Conservation (phyloP, 2,329 filamentous ascomycete species). For the Thielaviopsis ethacetica region DNA sequence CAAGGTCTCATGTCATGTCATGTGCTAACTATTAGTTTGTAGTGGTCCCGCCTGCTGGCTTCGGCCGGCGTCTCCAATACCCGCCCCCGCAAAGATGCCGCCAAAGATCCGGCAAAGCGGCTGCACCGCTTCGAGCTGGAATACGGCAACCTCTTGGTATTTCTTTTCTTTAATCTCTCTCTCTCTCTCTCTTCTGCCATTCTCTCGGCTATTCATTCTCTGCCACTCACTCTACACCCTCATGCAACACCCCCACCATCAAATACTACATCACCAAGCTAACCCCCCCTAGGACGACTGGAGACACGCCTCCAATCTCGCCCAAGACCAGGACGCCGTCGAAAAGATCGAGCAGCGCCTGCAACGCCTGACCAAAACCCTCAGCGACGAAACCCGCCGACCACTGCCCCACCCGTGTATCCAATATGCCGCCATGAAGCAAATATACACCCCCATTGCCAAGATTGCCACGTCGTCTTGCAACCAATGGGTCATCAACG, state of each 20-base stretch:
- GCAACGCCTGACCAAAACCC: constrained; percentile 50
- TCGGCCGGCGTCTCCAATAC: constrained; percentile 41
- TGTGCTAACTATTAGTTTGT: neutral
- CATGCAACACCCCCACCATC: neutral
- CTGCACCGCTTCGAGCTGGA: constrained; percentile 52
- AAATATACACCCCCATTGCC: constrained; percentile 77
- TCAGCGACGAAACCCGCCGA: constrained; percentile 77
- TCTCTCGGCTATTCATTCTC: no score
- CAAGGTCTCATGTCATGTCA: neutral
- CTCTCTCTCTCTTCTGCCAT: neutral
- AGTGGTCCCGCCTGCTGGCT: constrained; percentile 55
- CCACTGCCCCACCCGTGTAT: constrained; percentile 87
- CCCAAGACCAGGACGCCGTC: constrained; percentile 42
- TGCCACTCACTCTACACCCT: no score
- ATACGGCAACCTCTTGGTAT: constrained; percentile 44
- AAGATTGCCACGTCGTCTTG: constrained; percentile 76
- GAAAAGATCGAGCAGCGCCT: constrained; percentile 46
- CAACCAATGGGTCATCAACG: constrained; percentile 71
- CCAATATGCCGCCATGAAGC: constrained; percentile 66
- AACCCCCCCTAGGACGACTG: constrained; percentile 26
- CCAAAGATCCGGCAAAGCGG: constrained; percentile 46
- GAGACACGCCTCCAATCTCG: constrained; percentile 44
- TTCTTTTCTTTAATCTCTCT: neutral
- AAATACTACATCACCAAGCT: neutral
- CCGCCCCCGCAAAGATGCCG: constrained; percentile 39